Evolutionary conservation across 1,284 basidiomycete species (phyloP).

Genomic region (Rhodofomes roseus): DNA sequence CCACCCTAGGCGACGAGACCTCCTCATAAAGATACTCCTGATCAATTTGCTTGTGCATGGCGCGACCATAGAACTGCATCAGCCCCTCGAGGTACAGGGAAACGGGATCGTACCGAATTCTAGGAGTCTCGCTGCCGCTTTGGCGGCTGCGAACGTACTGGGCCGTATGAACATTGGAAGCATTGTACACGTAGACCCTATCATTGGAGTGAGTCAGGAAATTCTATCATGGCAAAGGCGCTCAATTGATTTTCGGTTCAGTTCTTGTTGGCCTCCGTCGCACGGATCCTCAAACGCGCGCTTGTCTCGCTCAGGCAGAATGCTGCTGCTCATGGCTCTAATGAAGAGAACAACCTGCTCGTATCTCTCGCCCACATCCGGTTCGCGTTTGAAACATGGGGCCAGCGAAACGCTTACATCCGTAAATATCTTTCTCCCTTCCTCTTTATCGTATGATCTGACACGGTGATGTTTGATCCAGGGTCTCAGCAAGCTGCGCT

Average conservation of each 20-base stretch:
- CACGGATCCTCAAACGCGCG: background rate
- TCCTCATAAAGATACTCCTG: constrained; percentile 22
- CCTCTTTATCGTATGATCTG: background rate
- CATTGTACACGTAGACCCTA: constrained; percentile 24
- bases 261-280: background rate
- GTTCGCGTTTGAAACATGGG: background rate
- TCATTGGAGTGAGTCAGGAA: constrained; percentile 23
- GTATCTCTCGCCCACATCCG: background rate
- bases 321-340: background rate
- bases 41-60: constrained; percentile 31
- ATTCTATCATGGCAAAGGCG: background rate
- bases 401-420: background rate
- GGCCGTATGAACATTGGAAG: constrained; percentile 11
- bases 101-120: constrained; percentile 14
- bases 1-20: constrained; percentile 10
- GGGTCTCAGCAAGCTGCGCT: background rate
- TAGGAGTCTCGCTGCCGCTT: constrained; percentile 22
- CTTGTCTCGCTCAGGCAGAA: background rate
- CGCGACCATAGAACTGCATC: constrained; percentile 34
- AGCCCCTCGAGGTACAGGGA: constrained; percentile 22
- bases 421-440: background rate
- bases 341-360: background rate
- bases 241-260: background rate
- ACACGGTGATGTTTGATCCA: background rate
- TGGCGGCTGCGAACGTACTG: constrained; percentile 22